Percentiles rank a stretch among this genome's conserved stretches.
Evolutionary conservation across 345 rosid species (phyloP).

Genomic region (Microcos paniculata): DNA sequence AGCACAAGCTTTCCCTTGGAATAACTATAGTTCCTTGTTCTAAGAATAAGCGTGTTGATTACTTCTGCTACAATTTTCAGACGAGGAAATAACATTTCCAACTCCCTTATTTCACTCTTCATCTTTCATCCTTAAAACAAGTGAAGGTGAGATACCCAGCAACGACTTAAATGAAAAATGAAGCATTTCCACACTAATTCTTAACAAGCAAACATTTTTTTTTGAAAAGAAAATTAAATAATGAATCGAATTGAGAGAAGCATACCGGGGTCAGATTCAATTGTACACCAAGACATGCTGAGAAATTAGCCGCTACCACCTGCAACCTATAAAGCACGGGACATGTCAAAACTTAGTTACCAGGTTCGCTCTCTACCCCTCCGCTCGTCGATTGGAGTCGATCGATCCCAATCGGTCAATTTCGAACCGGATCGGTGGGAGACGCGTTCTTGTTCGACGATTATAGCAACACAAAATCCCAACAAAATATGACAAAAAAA

Average conservation of each 20-base stretch:
- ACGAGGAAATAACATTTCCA: neutral
- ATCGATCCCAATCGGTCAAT: too few relatives aligned
- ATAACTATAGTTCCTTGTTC: neutral
- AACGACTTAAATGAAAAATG: neutral
- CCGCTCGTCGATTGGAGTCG: too few relatives aligned
- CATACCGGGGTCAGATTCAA: conserved; percentile 97
- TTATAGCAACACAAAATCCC: too few relatives aligned
- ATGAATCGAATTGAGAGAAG: neutral
- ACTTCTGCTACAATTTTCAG: neutral
- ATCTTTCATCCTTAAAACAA: neutral
- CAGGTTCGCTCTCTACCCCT: too few relatives aligned
- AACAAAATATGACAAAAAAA: too few relatives aligned
- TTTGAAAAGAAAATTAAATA: neutral
- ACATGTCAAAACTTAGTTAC: too few relatives aligned
- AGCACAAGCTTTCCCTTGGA: neutral
- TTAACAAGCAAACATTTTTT: neutral
- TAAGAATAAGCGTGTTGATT: neutral
- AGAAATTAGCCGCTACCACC: neutral
- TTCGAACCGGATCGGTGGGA: too few relatives aligned
- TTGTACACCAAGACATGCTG: conserved; percentile 98
- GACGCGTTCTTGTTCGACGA: too few relatives aligned
- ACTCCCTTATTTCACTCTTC: neutral
- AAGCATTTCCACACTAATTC: neutral
- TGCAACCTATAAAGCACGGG: neutral
- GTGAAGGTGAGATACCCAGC: neutral